Evolutionary conservation across 371 early-diverging fungal genomes (phyloP).

Genomic region (Mortierella sp.): DNA sequence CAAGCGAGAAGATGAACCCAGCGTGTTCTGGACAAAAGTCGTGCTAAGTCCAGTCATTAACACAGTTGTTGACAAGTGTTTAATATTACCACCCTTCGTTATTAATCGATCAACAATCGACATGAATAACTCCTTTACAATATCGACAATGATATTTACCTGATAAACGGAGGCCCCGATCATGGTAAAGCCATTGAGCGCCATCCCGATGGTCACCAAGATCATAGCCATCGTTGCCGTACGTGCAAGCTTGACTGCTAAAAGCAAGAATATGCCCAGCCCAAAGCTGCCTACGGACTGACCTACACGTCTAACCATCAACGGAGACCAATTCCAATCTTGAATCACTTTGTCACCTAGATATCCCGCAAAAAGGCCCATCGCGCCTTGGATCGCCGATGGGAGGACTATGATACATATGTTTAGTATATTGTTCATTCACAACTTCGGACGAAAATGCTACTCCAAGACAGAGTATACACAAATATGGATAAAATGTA

Average conservation of each 20-base stretch:
- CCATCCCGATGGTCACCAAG: slow-evolving; percentile 51
- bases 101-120: no score
- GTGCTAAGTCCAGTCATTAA: slow-evolving; percentile 17
- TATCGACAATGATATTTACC: slow-evolving; percentile 20
- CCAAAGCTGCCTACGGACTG: slow-evolving; percentile 48
- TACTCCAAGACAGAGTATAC: neutral
- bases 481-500: slow-evolving; percentile 13
- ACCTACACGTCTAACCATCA: slow-evolving; percentile 41
- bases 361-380: slow-evolving; percentile 46
- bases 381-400: slow-evolving; percentile 37
- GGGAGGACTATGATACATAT: slow-evolving; percentile 36
- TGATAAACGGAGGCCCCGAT: slow-evolving; percentile 55
- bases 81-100: no score
- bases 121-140: neutral
- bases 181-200: slow-evolving; percentile 54
- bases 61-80: neutral
- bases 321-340: slow-evolving; percentile 34
- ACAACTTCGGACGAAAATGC: neutral
- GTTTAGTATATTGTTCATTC: no score
- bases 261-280: slow-evolving; percentile 37
- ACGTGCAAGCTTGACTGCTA: slow-evolving; percentile 38
- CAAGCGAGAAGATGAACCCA: slow-evolving; percentile 57
- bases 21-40: slow-evolving; percentile 58
- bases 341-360: slow-evolving; percentile 50
- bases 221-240: slow-evolving; percentile 42